Evolutionary conservation across 495 filamentous ascomycete species (phyloP), one percentile per base, ranked within the genome.

Genomic region (Penicillium dipodomyicola): DNA sequence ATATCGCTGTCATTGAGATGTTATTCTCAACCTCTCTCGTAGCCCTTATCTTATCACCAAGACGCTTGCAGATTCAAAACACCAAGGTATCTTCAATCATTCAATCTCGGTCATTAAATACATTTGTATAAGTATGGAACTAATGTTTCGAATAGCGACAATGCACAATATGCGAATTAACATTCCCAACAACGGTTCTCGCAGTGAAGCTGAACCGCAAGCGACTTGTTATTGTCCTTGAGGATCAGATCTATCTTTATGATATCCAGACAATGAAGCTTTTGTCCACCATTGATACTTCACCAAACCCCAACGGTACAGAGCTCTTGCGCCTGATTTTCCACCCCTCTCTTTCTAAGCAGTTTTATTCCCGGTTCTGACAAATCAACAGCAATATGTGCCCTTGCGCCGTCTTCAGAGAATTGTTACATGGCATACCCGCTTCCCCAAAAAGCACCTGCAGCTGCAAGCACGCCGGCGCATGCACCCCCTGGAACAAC

Each of bases 1-100:
- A 97, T 67, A 90, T 97, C 44, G 87, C 91, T 37, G 88, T 96
- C 52, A 84, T 98, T 68, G 95, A 97, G 79, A 97, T 96, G 93
- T 86, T 98, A 56, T 98, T 98, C 69, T 97, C 94, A 41, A 98
- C 94, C 43, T 98, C 94, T n/a, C 81, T 98, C 43, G 92, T 98
- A 17, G 94, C 94, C 35, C 79, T 96, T 17, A 90, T 96, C 55
- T 77, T 92, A 42, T 96, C 93, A 17, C 95, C 94, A 2, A 78
- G 94, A 48, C 87, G 93, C 33, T 80, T 98, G 37, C 87, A 93
- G 60, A 97, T 98, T 58, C 91, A 91, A 60, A 98, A 98, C 74
- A 97, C 95, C 37, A 97, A 98, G 84, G 90, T 91, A 77, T 59
- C 81, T 79, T 55, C 42, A 51, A 53, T 35, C n/a, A 4, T 40